phyloP scores from a whole-genome alignment of 495 filamentous ascomycete species.

The Daldinia grandis region DNA sequence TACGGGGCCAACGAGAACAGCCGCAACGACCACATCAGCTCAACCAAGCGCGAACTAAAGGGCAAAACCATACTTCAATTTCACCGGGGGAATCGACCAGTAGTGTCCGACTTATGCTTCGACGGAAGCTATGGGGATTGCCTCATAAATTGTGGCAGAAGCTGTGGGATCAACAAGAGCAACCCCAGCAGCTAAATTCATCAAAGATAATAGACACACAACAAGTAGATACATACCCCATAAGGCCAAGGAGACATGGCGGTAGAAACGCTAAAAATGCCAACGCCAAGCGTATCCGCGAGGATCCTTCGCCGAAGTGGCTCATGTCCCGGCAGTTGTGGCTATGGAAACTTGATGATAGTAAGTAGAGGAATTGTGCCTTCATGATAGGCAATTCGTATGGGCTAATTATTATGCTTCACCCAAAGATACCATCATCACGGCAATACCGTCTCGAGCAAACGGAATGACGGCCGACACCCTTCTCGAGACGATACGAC shows the following conservation, averaged over 20 bases:
- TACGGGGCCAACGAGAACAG: neutral
- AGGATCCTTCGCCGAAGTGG: neutral
- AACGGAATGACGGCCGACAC: constrained; percentile 1
- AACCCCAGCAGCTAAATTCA: neutral
- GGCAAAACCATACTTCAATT: neutral
- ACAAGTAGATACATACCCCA: neutral
- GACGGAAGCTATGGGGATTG: neutral
- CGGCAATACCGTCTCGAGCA: neutral
- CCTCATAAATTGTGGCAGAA: neutral
- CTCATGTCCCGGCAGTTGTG: neutral
- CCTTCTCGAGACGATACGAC: neutral
- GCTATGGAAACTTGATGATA: neutral
- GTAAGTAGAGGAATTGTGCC: neutral
- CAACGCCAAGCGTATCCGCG: neutral
- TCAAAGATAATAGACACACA: neutral
- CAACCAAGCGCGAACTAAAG: neutral
- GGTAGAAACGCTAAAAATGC: neutral
- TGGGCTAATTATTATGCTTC: neutral
- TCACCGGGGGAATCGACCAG: neutral
- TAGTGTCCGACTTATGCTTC: neutral
- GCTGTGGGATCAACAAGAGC: neutral
- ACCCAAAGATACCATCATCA: neutral
- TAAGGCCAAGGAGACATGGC: neutral
- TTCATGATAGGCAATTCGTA: neutral
- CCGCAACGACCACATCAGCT: neutral